phyloP scores from a whole-genome alignment of 2,329 filamentous ascomycete species.

The Teratosphaeria gauchensis region DNA sequence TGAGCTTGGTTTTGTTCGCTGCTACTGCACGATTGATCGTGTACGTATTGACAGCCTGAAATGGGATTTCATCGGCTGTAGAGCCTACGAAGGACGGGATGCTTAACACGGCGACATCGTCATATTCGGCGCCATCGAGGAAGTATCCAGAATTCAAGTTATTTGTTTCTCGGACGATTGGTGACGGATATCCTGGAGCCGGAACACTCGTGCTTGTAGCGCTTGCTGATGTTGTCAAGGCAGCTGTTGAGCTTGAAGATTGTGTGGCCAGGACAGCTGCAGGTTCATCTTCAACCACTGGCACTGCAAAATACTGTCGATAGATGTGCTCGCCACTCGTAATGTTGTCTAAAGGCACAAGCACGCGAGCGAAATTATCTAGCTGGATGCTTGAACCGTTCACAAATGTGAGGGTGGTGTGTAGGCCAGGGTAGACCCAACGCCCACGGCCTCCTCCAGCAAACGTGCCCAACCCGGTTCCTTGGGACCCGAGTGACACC shows the following conservation, averaged over 20 bases:
- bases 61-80: slow-evolving; percentile 22
- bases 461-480: slow-evolving; percentile 36
- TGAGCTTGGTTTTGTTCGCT: slow-evolving; percentile 49
- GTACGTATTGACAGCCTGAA: slow-evolving; percentile 33
- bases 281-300: slow-evolving; percentile 9
- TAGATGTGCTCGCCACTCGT: slow-evolving; percentile 35
- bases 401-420: slow-evolving; percentile 35
- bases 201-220: slow-evolving; percentile 14
- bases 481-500: slow-evolving; percentile 32
- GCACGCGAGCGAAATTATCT: slow-evolving; percentile 35
- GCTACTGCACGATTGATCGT: slow-evolving; percentile 35
- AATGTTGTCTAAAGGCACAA: slow-evolving; percentile 32
- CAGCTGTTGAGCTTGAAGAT: slow-evolving; percentile 6
- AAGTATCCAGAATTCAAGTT: slow-evolving; percentile 41
- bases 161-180: slow-evolving; percentile 29
- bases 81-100: slow-evolving; percentile 33
- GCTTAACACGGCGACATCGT: slow-evolving; percentile 37
- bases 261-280: slow-evolving; percentile 4
- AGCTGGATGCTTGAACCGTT: slow-evolving; percentile 34
- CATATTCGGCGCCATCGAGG: slow-evolving; percentile 34
- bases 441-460: slow-evolving; percentile 35
- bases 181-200: slow-evolving; percentile 35
- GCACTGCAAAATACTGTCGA: slow-evolving; percentile 23
- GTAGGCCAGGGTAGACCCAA: slow-evolving; percentile 34
- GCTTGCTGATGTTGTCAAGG: slow-evolving; percentile 8